Evolutionary conservation across 345 rosid species (phyloP), one percentile per base, ranked within the genome.

Genomic region (Cardiospermum halicacabum): DNA sequence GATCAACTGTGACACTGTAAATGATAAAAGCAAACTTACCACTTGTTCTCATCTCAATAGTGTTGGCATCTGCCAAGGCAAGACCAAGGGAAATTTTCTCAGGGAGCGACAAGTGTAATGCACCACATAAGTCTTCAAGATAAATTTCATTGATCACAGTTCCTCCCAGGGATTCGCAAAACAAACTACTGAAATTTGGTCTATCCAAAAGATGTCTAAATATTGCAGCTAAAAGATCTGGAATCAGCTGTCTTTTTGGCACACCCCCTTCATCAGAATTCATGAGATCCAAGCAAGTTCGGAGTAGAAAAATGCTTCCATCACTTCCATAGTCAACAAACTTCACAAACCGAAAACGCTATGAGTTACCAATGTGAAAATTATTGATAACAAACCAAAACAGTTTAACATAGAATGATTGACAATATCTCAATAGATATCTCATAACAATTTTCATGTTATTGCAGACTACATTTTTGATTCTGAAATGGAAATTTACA

Each of bases 61-160:
- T 63, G 48, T 74, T 70, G 21, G 67, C 64, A 39, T 74, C 78
- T 11, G 55, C 65, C 47, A 77, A 45, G 11, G 81, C 78, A 32
- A 77, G 78, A 60, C 81, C 75, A 25, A 74, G 58, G 47, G 61
- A 70, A 54, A 77, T 49, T 65, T 74, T 77, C 62, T 77, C 81
- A 45, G 61, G 27, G 16, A 77, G 50, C 1, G 81, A 70, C 39
- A 77, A 64, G 28, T 60, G 67, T 40, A 67, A 59, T 7, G 39
- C 51, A 34, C 32, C 37, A 10, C 57, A 67, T n/a, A 77, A 59
- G 21, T 55, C 61, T 43, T 62, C 75, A 15, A 77, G 72, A 57
- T 73, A 39, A 30, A 73, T 62, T 47, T 70, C 73, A 36, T 43
- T 77, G 40, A 77, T 67, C 54, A 37, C 73, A 5, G 5, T 15